Evolutionary conservation across 2,329 filamentous ascomycete genomes (phyloP).

Genomic region (Xylariaceae sp.): DNA sequence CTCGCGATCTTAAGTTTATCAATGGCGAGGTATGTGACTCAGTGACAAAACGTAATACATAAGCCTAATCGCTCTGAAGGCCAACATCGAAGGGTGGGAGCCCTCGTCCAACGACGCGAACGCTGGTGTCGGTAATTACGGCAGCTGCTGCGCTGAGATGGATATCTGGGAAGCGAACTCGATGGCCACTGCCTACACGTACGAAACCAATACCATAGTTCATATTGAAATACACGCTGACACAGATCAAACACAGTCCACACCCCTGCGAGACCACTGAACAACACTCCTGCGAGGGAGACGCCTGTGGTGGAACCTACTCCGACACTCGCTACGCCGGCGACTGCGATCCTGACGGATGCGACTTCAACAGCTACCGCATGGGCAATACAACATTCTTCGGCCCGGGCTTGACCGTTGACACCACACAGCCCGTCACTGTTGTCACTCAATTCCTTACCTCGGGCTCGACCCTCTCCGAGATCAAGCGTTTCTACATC

Average conservation of each 20-base stretch:
- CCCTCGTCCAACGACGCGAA: conserved; percentile 48
- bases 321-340: conserved; percentile 51
- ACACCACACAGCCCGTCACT: conserved; percentile 54
- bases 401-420: conserved; percentile 51
- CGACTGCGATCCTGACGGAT: conserved; percentile 62
- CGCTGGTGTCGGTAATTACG: conserved; percentile 46
- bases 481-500: conserved; percentile 59
- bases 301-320: conserved; percentile 47
- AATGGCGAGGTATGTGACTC: conserved; percentile 35
- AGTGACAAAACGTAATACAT: not conserved
- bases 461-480: conserved; percentile 45
- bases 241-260: conserved; percentile 30
- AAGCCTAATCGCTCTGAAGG: conserved; percentile 20
- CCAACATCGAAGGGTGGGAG: conserved; percentile 46
- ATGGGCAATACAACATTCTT: conserved; percentile 59
- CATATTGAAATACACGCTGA: too few relatives aligned
- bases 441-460: conserved; percentile 59
- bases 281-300: conserved; percentile 45
- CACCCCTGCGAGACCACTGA: conserved; percentile 53
- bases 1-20: conserved; percentile 51
- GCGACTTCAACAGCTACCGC: conserved; percentile 64
- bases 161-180: conserved; percentile 63
- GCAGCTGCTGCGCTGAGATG: conserved; percentile 58
- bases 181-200: conserved; percentile 55
- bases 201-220: too few relatives aligned